phyloP scores from a whole-genome alignment of 2,329 filamentous ascomycete species.

The Dactylellina leptospora region DNA sequence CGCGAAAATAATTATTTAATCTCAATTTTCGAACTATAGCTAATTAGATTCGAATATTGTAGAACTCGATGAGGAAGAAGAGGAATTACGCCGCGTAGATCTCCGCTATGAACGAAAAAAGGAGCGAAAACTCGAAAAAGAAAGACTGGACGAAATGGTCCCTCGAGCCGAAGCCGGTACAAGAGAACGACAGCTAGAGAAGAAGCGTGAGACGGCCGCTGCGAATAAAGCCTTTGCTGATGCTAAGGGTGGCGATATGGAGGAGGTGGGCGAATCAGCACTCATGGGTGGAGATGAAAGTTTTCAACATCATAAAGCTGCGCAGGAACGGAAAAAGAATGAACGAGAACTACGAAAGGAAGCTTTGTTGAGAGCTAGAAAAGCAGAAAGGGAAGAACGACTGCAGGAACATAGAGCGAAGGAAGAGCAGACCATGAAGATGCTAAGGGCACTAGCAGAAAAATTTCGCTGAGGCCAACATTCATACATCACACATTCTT shows the following conservation, averaged over 20 bases:
- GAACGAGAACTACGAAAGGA: conserved; percentile 84
- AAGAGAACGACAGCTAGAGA: conserved; percentile 84
- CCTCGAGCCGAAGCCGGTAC: conserved; percentile 85
- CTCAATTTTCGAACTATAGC: conserved; percentile 52
- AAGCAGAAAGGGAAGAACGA: conserved; percentile 81
- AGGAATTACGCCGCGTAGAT: conserved; percentile 62
- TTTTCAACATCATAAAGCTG: conserved; percentile 73
- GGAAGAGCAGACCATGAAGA: conserved; percentile 84
- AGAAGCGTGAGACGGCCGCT: conserved; percentile 76
- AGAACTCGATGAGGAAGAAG: conserved; percentile 66
- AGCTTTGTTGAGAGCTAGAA: conserved; percentile 77
- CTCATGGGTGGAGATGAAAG: conserved; percentile 77
- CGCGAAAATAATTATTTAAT: conserved; percentile 58
- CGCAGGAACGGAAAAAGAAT: conserved; percentile 76
- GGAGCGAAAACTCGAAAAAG: conserved; percentile 74
- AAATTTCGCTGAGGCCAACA: conserved; percentile 72
- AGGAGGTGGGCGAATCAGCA: conserved; percentile 73
- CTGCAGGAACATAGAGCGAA: conserved; percentile 74
- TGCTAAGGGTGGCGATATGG: conserved; percentile 70
- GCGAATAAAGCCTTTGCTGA: conserved; percentile 75
- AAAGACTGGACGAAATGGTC: conserved; percentile 78
- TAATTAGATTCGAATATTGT: conserved; percentile 56
- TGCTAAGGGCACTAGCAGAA: conserved; percentile 80
- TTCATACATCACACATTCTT: no score
- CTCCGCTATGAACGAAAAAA: conserved; percentile 70